These are phyloP conservation scores for Nemania bipapillata DNA, from an alignment of 2,329 filamentous ascomycete genomes.

Conservation along the genomic window DNA sequence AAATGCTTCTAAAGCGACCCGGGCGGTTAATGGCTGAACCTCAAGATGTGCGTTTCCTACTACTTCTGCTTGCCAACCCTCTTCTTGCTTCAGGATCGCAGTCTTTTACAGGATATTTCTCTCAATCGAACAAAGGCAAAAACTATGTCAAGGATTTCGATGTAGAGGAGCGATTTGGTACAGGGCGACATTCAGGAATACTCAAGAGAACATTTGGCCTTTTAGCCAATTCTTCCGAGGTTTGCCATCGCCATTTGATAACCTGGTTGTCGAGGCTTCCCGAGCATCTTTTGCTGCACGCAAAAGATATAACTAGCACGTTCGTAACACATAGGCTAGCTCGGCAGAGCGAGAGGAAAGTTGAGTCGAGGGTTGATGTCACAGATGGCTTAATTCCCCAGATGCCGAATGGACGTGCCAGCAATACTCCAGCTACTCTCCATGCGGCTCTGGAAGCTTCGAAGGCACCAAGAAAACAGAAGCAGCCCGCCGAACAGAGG, in stretches of 20 bases:
- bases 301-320: conserved; percentile 79
- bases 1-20: conserved; percentile 82
- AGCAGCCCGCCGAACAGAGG: conserved; percentile 66
- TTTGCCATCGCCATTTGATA: conserved; percentile 80
- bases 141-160: conserved; percentile 28
- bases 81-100: conserved; percentile 66
- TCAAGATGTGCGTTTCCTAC: conserved; percentile 78
- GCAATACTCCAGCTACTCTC: conserved; percentile 72
- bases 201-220: conserved; percentile 86
- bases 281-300: conserved; percentile 72
- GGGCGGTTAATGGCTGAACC: conserved; percentile 74
- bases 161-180: conserved; percentile 38
- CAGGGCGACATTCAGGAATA: conserved; percentile 79
- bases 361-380: conserved; percentile 68
- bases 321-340: conserved; percentile 85
- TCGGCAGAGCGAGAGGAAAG: conserved; percentile 74
- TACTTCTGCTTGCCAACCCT: conserved; percentile 83
- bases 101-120: conserved; percentile 56
- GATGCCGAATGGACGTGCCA: conserved; percentile 71
- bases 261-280: conserved; percentile 81
- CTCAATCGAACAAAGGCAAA: conserved; percentile 48
- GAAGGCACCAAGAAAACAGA: conserved; percentile 63
- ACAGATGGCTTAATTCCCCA: conserved; percentile 77
- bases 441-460: conserved; percentile 77
- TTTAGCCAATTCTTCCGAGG: conserved; percentile 76